Base-by-base conservation (phyloP, 495 filamentous ascomycete genomes). In the Penicillium psychrofluorescens region DNA sequence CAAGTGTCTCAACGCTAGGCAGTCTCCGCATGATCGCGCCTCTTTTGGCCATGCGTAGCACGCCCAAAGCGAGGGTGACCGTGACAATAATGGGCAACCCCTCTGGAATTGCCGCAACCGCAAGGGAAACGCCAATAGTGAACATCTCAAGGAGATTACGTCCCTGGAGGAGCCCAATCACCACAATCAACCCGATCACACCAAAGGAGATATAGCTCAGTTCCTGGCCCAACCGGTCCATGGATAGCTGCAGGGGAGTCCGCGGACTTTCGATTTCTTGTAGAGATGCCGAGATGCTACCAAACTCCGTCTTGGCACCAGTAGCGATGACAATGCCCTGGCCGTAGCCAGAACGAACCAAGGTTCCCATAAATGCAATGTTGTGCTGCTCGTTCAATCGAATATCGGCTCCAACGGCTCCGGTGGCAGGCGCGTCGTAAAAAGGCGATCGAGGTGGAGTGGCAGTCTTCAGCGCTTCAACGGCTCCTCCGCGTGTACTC, bases 11-110 rank as follows among this genome's bases (percentile, higher is more conserved):
- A 4, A 99, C 92, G 60, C 90, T 95, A 11, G 92, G 92, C 54
- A 99, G 83, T 59, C 84, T 85, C 47, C 92, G 82, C 52, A 99
- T 92, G 59, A 97, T 97, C 5, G 92, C 92, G 38, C 91, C 85
- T 49, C 89, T 75, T 49, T 83, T 87, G 34, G 91, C 89, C 92
- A 99, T 99, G 22, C 91, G 81, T 50, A 96, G 77, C 15, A 97
- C 94, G 1, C 92, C 94, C 12, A 99, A 67, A 27, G 92, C 92
- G 35, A 99, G 74, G 0, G 94, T 97, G 15, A 97, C 92, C 0
- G 92, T 97, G 16, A 99, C 94, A 57, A 97, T 97, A 53, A 97
- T 97, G 7, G 92, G 94, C 12, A 98, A 75, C 9, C 92, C 92
- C 71, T 98, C 92, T 0, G 92, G 92, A 58, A 98, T 98, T 15